Evolutionary conservation across 1,284 basidiomycete species (phyloP), one percentile per base, ranked within the genome.

Genomic region (Marasmius sp.): DNA sequence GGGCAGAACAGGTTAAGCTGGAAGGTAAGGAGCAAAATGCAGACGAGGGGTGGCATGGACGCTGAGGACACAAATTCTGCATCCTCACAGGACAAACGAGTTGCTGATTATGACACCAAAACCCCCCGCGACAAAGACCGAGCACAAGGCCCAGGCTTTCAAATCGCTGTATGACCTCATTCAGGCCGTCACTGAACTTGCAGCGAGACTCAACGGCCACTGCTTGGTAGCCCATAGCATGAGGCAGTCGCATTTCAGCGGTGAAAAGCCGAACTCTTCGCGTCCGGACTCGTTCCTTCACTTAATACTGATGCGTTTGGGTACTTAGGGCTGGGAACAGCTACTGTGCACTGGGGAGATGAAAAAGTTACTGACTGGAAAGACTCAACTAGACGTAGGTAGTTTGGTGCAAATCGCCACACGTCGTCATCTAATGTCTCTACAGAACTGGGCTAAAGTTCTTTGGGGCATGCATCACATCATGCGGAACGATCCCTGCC

Each of bases 401-500:
- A 3, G 6, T n/a, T 43, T 41, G 39, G 9, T 41, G 39, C n/a
- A 12, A 12, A 8, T 1, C 8, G 1, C n/a, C 1, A 18, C 45
- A 8, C 6, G 20, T 8, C 20, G 16, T 47, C n/a, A 43, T n/a
- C n/a, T 43, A 43, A 43, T 43, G 6, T 43, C 6, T 12, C 10
- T 57, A 6, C 33, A 67, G 64, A 64, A 65, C 48, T 52, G 57
- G 14, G 20, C 20, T 16, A 64, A 66, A 14, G 33, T 61, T 22
- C 14, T 65, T 3, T 60, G 48, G 34, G 62, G 58, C 49, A 56
- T 67, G 58, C 56, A 61, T 16, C 62, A 65, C 39, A 55, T 56
- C 14, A 61, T 67, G 60, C 47, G 52, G 10, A 45, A 58, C 10
- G 66, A 67, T 57, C 60, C 66, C 33, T 62, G 62, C 57, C 56